Percentiles rank a stretch among this genome's conserved stretches.
Evolutionary conservation across 257 asterid species (phyloP).

Genomic region (Solanum tarijense): DNA sequence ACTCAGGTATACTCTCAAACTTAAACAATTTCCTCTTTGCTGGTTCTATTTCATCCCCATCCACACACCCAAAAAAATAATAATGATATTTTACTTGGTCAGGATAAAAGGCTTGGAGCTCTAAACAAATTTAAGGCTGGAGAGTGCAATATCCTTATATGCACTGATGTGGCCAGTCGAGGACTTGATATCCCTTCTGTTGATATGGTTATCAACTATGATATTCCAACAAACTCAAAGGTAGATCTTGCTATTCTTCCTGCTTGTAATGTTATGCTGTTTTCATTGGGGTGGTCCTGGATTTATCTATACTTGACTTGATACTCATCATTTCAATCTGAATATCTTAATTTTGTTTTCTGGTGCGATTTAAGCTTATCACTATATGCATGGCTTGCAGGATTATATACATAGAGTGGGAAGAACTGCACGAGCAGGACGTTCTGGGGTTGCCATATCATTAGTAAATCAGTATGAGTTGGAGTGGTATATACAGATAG

Average conservation of each 20-base stretch:
- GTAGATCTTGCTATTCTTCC: conserved; percentile 15
- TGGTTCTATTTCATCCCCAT: not conserved
- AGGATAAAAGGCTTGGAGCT: conserved; percentile 87
- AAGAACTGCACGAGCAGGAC: conserved; percentile 97
- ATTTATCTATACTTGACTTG: not conserved
- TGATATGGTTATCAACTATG: conserved; percentile 86
- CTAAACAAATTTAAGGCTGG: conserved; percentile 76
- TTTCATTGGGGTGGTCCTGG: not conserved
- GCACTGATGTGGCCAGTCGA: conserved; percentile 95
- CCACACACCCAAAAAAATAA: not conserved
- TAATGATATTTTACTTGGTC: conserved; percentile 6
- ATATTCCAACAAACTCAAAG: conserved; percentile 86
- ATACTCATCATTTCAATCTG: not conserved
- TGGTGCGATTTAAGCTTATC: not conserved
- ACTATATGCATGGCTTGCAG: conserved; percentile 25
- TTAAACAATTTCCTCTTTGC: not conserved
- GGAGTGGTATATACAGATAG: conserved; percentile 84
- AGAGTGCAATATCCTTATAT: conserved; percentile 73
- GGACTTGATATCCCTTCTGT: conserved; percentile 95
- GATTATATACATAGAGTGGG: conserved; percentile 98
- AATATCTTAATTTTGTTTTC: not conserved
- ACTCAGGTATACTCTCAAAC: conserved; percentile 45
- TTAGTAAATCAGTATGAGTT: conserved; percentile 78
- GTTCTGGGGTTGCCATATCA: conserved; percentile 84
- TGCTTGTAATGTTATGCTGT: not conserved